These are phyloP conservation scores for Blastosporella zonata DNA, from an alignment of 1,284 basidiomycete genomes.

Conservation along the genomic window DNA sequence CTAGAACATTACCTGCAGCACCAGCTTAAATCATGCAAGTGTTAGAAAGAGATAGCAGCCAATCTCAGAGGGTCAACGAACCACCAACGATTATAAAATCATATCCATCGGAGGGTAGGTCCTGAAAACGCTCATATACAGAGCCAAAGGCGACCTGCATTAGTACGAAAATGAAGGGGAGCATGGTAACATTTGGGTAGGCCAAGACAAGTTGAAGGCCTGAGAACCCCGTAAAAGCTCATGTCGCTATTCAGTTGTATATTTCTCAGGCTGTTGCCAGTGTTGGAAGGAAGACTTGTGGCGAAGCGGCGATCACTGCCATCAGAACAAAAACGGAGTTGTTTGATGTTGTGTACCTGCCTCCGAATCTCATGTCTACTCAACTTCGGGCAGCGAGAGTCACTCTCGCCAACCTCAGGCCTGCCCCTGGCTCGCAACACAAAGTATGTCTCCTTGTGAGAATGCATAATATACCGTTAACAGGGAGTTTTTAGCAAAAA, in stretches of 20 bases:
- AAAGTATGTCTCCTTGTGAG: slow-evolving; percentile 38
- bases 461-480: slow-evolving; percentile 4
- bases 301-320: neutral
- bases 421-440: slow-evolving; percentile 61
- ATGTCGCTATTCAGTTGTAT: neutral
- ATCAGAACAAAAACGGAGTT: neutral
- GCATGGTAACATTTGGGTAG: neutral
- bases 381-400: slow-evolving; percentile 38
- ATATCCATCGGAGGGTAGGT: slow-evolving; percentile 8
- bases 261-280: neutral
- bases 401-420: slow-evolving; percentile 61
- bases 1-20: slow-evolving; percentile 19
- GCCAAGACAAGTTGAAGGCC: neutral
- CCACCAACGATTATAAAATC: slow-evolving; percentile 21
- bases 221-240: too few species aligned
- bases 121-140: slow-evolving; percentile 9
- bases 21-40: slow-evolving; percentile 6
- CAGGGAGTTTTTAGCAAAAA: slow-evolving; percentile 66
- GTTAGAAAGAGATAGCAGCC: neutral
- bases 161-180: neutral
- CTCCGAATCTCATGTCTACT: slow-evolving; percentile 28
- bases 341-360: slow-evolving; percentile 8
- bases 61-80: neutral
- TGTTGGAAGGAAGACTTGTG: neutral
- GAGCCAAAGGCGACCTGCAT: neutral